These are phyloP conservation scores for Nakataea oryzae DNA, from an alignment of 2,329 filamentous ascomycete genomes.

Conservation along the genomic window DNA sequence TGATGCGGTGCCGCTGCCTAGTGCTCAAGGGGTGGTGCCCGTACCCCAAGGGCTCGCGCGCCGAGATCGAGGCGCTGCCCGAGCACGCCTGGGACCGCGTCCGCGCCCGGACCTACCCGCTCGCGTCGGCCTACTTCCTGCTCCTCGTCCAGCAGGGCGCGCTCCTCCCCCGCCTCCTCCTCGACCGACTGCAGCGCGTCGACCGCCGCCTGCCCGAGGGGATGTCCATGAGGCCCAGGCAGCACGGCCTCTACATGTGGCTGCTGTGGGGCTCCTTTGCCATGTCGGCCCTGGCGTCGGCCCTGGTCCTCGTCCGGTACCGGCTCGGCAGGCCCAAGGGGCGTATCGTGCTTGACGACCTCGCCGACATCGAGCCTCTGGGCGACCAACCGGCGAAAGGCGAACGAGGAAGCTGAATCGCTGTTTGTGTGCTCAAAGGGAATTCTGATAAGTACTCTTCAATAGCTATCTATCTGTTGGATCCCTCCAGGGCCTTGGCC, in stretches of 20 bases:
- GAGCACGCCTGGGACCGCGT: conserved; percentile 3
- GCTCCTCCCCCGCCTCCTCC: background rate
- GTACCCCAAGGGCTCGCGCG: background rate
- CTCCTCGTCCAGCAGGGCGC: background rate
- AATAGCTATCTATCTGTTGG: too few relatives aligned
- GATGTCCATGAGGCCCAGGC: conserved; percentile 2
- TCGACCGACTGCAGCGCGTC: background rate
- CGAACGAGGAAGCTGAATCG: background rate
- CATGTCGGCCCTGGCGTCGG: background rate
- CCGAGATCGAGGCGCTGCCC: conserved; percentile 1
- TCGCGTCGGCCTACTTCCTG: background rate
- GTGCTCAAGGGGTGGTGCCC: background rate
- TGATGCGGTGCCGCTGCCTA: conserved; percentile 2
- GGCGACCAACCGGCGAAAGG: too few relatives aligned
- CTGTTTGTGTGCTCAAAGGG: background rate
- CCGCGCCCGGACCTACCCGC: background rate
- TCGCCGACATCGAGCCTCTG: background rate
- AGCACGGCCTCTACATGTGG: background rate
- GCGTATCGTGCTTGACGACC: background rate
- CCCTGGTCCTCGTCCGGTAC: background rate
- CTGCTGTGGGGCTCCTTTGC: background rate
- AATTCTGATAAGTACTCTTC: too few relatives aligned
- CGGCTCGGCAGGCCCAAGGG: background rate
- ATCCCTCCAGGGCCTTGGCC: background rate
- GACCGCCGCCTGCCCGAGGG: background rate